Evolutionary conservation across 2,329 filamentous ascomycete species (phyloP).

Genomic region (Endoconidiophora laricicola): DNA sequence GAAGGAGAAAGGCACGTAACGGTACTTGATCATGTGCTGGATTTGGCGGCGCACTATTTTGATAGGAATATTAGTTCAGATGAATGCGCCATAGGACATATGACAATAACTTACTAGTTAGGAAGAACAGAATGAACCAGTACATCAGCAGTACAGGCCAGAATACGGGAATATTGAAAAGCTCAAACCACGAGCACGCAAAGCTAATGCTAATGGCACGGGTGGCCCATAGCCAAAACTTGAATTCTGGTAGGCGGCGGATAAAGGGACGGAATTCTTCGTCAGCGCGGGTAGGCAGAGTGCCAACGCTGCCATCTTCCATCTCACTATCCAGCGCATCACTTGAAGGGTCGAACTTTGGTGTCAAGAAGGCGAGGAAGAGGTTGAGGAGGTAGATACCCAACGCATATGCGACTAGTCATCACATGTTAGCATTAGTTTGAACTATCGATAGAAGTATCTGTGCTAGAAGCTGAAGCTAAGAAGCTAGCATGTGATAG

Average conservation of each 20-base stretch:
- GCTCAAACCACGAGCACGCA: constrained; percentile 75
- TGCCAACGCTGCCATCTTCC: constrained; percentile 73
- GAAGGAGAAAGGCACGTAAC: constrained; percentile 85
- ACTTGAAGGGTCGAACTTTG: constrained; percentile 96
- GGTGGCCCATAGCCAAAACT: constrained; percentile 97
- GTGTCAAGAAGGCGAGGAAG: constrained; percentile 94
- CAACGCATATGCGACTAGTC: constrained; percentile 75
- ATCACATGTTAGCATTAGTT: constrained; percentile 21
- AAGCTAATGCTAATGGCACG: constrained; percentile 72
- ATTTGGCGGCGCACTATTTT: constrained; percentile 87
- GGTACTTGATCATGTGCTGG: constrained; percentile 99
- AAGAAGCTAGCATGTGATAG: too few relatives aligned
- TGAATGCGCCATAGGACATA: not conserved
- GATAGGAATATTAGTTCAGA: not conserved
- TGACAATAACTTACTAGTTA: constrained; percentile 62
- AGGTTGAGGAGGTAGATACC: constrained; percentile 98
- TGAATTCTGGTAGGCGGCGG: constrained; percentile 90
- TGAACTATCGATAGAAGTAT: not conserved
- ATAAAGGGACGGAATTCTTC: constrained; percentile 98
- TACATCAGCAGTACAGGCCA: constrained; percentile 98
- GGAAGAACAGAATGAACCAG: constrained; percentile 89
- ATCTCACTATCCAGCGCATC: constrained; percentile 84
- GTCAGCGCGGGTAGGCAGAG: constrained; percentile 83
- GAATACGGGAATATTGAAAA: constrained; percentile 97
- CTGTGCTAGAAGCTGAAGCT: not conserved